Conservation (phyloP, 2,329 filamentous ascomycete genomes). For the Xylariaceae sp. region DNA sequence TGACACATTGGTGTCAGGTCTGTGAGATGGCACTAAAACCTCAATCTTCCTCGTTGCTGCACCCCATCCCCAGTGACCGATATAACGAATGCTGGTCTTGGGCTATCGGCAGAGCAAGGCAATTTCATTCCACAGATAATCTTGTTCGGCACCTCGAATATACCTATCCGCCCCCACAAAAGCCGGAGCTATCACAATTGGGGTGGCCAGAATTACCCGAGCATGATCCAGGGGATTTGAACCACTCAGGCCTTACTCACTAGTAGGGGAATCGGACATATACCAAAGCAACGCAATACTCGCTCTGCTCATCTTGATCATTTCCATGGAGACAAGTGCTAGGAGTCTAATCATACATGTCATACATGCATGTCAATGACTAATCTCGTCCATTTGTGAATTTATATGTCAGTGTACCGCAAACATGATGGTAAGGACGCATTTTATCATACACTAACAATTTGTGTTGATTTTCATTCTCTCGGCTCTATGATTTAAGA, state of each 20-base stretch:
- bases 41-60: neutral
- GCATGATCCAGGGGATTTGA: neutral
- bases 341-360: no score
- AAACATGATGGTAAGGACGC: neutral
- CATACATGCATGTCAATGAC: no score
- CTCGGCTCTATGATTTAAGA: constrained; percentile 12
- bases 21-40: constrained; percentile 1
- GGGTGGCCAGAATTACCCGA: neutral
- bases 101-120: constrained; percentile 7
- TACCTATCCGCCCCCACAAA: constrained; percentile 9
- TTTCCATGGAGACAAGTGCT: no score
- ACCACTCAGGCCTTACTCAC: no score
- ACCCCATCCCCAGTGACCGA: neutral
- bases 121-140: neutral
- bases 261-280: no score
- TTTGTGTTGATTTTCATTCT: neutral
- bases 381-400: no score
- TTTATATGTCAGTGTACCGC: no score
- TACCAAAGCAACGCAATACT: no score
- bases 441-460: neutral
- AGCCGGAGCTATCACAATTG: neutral
- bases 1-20: constrained; percentile 4
- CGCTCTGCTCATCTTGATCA: no score
- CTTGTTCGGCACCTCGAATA: constrained; percentile 13
- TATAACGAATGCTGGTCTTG: constrained; percentile 10